Evolutionary conservation across 345 rosid genomes (phyloP).

Genomic region (Passiflora organensis): DNA sequence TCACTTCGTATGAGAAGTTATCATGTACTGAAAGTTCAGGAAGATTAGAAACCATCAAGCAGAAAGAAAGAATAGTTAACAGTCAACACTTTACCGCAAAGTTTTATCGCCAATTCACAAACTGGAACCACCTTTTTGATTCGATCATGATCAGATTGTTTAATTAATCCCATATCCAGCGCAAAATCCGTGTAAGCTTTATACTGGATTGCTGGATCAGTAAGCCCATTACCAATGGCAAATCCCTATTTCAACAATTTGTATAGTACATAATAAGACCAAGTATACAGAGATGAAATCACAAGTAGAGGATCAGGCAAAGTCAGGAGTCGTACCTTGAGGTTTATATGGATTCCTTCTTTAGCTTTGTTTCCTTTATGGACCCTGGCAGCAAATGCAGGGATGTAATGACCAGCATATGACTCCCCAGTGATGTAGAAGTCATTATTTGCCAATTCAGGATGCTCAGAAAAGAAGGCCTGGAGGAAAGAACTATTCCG

Average conservation of each 20-base stretch:
- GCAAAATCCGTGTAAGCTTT: slow-evolving; percentile 96
- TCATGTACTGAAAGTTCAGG: not conserved
- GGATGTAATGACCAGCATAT: slow-evolving; percentile 98
- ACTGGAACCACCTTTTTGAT: slow-evolving; percentile 77
- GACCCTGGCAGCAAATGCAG: slow-evolving; percentile 91
- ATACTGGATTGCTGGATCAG: slow-evolving; percentile 87
- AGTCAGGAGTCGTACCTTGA: slow-evolving; percentile 58
- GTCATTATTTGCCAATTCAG: slow-evolving; percentile 65
- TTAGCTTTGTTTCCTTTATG: slow-evolving; percentile 89
- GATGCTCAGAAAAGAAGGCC: slow-evolving; percentile 96
- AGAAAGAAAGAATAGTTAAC: not conserved
- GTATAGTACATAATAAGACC: slow-evolving; percentile 10
- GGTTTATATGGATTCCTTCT: slow-evolving; percentile 78
- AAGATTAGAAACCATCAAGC: too few relatives aligned
- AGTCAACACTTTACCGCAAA: slow-evolving; percentile 59
- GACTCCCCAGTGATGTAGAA: slow-evolving; percentile 97
- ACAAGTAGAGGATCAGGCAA: not conserved
- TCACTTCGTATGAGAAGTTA: not conserved
- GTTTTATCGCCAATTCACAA: slow-evolving; percentile 80
- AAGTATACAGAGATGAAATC: not conserved
- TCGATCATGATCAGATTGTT: slow-evolving; percentile 44
- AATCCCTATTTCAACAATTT: slow-evolving; percentile 62
- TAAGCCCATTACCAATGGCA: slow-evolving; percentile 98
- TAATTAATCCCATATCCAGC: slow-evolving; percentile 71
- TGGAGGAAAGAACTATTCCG: slow-evolving; percentile 11